Base-by-base conservation (phyloP, 352 stramenopile species). In the Elongisporangium anandrum region DNA sequence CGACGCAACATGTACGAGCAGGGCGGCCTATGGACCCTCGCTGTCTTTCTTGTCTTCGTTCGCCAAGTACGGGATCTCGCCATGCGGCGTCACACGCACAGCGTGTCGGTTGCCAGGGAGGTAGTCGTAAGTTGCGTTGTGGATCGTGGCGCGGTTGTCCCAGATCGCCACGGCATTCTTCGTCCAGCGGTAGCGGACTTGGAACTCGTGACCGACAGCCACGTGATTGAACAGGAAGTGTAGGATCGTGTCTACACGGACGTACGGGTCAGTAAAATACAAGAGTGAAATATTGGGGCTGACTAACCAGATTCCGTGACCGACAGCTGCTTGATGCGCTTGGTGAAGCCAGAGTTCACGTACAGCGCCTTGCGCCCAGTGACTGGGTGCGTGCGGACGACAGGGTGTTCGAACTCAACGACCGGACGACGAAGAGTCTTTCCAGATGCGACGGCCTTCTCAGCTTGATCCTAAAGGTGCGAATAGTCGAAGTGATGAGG, bases 381-480 rank as follows among this genome's bases (percentile, higher is more conserved):
- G 39, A 69, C 70, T 0, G 73, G 70, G 49, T 81, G 73, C 9
- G 69, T 81, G 21, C 73, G 70, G 1, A 81, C 59, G 4, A 81
- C 55, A 0, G 73, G 70, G 60, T 81, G 73, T 39, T 73, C 66
- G 7, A 70, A 74, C 57, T 71, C 69, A 15, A 75, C 69, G 22
- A 57, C 53, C 24, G 64, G 54, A 4, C 72, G 72, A 16, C 67
- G 72, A 17, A 81, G 53, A 16, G 57, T 75, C 21, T 65, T 54
- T 20, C 67, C 67, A 13, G 55, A 50, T 2, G 21, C 47, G 0
- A 64, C 60, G n/a, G 72, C 69, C 10, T 52, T 52, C n/a, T 74
- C 59, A 0, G 69, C 72, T 66, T 80, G 72, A 10, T n/a, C 47
- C 52, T 49, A 10, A 12, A n/a, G n/a, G n/a, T n/a, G n/a, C 21